These are phyloP conservation scores for Salvia rosmarinus DNA, from an alignment of 257 asterid genomes.

Conservation along the genomic window DNA sequence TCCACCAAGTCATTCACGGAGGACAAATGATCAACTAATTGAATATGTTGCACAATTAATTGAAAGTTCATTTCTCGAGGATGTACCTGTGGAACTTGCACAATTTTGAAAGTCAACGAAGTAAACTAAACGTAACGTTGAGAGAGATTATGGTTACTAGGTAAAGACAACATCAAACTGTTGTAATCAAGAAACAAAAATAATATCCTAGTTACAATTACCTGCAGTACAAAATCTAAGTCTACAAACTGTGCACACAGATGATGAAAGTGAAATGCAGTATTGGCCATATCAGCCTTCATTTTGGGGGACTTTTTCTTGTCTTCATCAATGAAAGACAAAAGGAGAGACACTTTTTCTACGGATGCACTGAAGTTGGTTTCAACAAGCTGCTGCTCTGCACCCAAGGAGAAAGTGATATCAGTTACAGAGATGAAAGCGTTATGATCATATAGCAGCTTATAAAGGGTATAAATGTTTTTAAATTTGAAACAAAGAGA, in stretches of 20 bases:
- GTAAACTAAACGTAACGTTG: slow-evolving; percentile 22
- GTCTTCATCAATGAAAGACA: slow-evolving; percentile 79
- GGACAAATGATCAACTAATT: slow-evolving; percentile 67
- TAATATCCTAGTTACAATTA: slow-evolving; percentile 36
- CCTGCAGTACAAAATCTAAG: slow-evolving; percentile 62
- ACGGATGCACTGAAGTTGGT: slow-evolving; percentile 77
- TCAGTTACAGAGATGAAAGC: slow-evolving; percentile 36
- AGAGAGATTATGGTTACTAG: slow-evolving; percentile 16
- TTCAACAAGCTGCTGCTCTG: slow-evolving; percentile 91
- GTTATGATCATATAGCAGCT: slow-evolving; percentile 23
- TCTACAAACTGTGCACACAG: slow-evolving; percentile 62
- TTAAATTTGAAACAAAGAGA: neutral
- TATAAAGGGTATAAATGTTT: neutral
- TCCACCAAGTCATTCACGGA: slow-evolving; percentile 41
- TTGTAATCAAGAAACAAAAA: slow-evolving; percentile 25
- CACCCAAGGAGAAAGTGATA: slow-evolving; percentile 38
- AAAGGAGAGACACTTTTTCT: slow-evolving; percentile 59
- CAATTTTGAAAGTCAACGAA: slow-evolving; percentile 38
- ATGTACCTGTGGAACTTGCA: slow-evolving; percentile 66
- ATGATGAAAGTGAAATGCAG: slow-evolving; percentile 48
- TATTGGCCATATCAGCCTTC: slow-evolving; percentile 44
- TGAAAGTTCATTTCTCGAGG: slow-evolving; percentile 71
- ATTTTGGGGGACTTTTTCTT: slow-evolving; percentile 42
- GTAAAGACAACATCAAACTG: slow-evolving; percentile 30
- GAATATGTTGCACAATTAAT: slow-evolving; percentile 66